A percentile compares a stretch with the other conserved stretches of the same genome.
Evolutionary conservation across 805 yeast species (phyloP).

Genomic region (Teunomyces tritomae): DNA sequence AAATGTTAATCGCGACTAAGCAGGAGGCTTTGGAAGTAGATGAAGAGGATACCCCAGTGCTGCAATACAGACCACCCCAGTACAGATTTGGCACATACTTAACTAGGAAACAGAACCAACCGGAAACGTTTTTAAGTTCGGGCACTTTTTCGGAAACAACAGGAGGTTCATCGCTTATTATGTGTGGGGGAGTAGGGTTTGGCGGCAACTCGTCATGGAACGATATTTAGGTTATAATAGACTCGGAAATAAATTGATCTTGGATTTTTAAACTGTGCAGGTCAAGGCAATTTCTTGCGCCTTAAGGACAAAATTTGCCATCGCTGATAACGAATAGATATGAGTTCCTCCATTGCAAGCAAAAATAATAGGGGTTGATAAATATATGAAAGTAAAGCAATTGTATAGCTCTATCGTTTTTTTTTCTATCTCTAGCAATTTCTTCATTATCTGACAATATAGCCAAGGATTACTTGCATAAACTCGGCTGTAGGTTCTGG

Average conservation of each 20-base stretch:
- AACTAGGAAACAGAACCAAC: not conserved
- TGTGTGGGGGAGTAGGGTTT: slow-evolving; percentile 18
- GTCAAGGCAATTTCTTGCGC: not conserved
- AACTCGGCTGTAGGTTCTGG: no score
- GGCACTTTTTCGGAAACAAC: slow-evolving; percentile 13
- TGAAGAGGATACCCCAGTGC: not conserved
- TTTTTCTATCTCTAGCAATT: no score
- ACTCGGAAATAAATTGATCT: slow-evolving; percentile 1
- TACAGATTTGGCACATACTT: not conserved
- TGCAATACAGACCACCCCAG: not conserved
- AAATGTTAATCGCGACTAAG: not conserved
- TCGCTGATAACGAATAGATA: not conserved
- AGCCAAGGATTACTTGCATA: no score
- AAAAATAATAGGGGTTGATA: no score
- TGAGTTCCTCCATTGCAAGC: not conserved
- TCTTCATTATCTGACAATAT: no score
- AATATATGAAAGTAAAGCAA: no score
- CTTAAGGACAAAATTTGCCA: not conserved
- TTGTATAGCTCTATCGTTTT: no score
- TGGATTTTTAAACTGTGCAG: not conserved
- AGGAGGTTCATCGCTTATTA: slow-evolving; percentile 15
- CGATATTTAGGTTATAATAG: slow-evolving; percentile 9
- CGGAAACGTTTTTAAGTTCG: slow-evolving; percentile 2
- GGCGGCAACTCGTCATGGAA: slow-evolving; percentile 13
- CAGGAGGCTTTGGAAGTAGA: not conserved